phyloP scores from a whole-genome alignment of 2,329 filamentous ascomycete species.

The Botryotinia calthae region DNA sequence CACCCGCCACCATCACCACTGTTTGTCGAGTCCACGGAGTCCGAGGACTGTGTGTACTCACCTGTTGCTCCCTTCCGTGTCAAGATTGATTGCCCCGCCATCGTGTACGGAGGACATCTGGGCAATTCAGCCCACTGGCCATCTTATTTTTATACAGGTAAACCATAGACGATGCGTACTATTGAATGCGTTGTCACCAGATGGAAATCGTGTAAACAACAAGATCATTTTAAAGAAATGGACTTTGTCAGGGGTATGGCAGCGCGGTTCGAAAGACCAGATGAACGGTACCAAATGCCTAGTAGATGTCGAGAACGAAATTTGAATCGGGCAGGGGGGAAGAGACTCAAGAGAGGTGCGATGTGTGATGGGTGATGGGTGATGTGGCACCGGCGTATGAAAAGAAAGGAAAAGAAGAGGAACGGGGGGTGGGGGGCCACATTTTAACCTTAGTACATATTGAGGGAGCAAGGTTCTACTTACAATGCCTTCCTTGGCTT shows the following conservation, averaged over 20 bases:
- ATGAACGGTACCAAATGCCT: background rate
- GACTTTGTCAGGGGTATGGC: background rate
- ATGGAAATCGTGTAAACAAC: background rate
- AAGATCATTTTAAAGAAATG: background rate
- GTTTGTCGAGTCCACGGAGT: background rate
- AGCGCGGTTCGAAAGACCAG: background rate
- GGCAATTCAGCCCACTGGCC: background rate
- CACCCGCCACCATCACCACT: background rate
- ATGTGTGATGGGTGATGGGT: background rate
- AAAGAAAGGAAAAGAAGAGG: background rate
- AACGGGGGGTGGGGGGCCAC: background rate
- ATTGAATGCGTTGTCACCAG: slow-evolving; percentile 7
- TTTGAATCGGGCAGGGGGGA: background rate
- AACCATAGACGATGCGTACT: background rate
- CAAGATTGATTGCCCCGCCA: background rate
- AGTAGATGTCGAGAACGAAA: background rate
- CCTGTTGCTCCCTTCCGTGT: background rate
- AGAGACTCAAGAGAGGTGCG: too few relatives aligned
- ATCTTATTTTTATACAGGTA: background rate
- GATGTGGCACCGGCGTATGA: background rate
- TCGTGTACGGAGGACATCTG: background rate
- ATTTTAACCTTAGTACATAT: background rate
- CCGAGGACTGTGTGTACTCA: background rate
- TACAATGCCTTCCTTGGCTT: background rate
- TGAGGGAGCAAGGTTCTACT: background rate